Evolutionary conservation across 2,329 filamentous ascomycete genomes (phyloP).

Genomic region (Monilinia fructigena): DNA sequence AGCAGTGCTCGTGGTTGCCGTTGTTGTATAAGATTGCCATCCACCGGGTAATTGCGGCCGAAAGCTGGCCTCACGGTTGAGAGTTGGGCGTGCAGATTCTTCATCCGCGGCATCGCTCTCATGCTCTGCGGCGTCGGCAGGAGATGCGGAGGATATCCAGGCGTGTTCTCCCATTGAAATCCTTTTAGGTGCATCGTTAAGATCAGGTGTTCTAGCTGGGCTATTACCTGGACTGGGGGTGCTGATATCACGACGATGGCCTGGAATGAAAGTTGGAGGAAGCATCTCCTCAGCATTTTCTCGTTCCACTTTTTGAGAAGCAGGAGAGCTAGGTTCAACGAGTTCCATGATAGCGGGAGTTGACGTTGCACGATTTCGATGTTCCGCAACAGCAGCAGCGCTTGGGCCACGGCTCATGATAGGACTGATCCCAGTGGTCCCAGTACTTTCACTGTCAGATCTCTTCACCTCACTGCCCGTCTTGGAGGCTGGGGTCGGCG

Average conservation of each 20-base stretch:
- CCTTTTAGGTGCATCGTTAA: conserved; percentile 45
- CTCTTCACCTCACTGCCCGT: conserved; percentile 51
- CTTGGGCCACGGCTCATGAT: conserved; percentile 59
- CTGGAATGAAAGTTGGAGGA: conserved; percentile 47
- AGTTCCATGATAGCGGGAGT: conserved; percentile 59
- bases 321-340: conserved; percentile 34
- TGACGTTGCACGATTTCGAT: conserved; percentile 40
- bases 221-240: conserved; percentile 59
- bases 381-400: conserved; percentile 40
- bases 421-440: conserved; percentile 53
- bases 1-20: conserved; percentile 27
- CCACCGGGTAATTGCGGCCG: conserved; percentile 38
- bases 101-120: conserved; percentile 13
- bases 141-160: conserved; percentile 37
- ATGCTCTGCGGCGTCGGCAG: neutral
- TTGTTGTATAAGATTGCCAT: conserved; percentile 39
- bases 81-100: conserved; percentile 28
- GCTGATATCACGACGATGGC: conserved; percentile 57
- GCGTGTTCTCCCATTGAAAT: conserved; percentile 46
- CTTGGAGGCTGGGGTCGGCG: conserved; percentile 51
- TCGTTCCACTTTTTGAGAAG: neutral
- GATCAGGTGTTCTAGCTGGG: conserved; percentile 56
- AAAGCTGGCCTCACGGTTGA: conserved; percentile 36
- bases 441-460: conserved; percentile 61
- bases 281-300: conserved; percentile 26